These are phyloP conservation scores for Orobanche coerulescens DNA, from an alignment of 257 asterid genomes.

Conservation along the genomic window DNA sequence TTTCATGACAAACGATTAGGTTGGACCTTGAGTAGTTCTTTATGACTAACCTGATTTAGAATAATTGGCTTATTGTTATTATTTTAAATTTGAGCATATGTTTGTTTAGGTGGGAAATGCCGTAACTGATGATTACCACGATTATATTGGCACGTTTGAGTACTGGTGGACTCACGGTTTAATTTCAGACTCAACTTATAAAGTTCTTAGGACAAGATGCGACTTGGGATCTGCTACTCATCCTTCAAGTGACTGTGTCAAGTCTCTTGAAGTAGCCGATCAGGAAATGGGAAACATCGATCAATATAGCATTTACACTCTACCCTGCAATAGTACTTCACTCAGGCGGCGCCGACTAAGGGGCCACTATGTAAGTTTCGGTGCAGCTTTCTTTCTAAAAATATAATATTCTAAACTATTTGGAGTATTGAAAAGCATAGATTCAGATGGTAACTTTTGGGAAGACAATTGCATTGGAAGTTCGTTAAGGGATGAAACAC, in stretches of 20 bases:
- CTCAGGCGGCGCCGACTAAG: slow-evolving; percentile 50
- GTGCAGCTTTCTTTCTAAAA: background rate
- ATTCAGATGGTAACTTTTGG: background rate
- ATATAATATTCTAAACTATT: background rate
- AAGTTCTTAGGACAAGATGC: slow-evolving; percentile 45
- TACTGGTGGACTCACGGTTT: slow-evolving; percentile 99
- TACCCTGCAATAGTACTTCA: slow-evolving; percentile 55
- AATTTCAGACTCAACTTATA: slow-evolving; percentile 87
- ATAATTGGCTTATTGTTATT: slow-evolving; percentile 14
- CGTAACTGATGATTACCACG: slow-evolving; percentile 84
- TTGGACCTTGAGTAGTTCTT: no score
- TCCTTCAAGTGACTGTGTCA: slow-evolving; percentile 61
- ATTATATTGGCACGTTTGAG: slow-evolving; percentile 84
- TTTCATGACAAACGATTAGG: no score
- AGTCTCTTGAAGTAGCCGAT: slow-evolving; percentile 48
- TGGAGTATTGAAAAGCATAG: background rate
- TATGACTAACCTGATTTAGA: background rate
- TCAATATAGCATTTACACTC: slow-evolving; percentile 80
- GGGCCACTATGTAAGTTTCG: slow-evolving; percentile 75
- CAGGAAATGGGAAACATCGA: slow-evolving; percentile 81
- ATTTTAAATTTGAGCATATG: background rate
- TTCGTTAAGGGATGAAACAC: no score
- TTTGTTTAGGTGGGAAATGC: slow-evolving; percentile 90
- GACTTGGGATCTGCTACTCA: slow-evolving; percentile 72
- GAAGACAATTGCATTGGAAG: background rate